Conservation (phyloP, 371 early-diverging fungal genomes). For the Choanephora cucurbitarum region DNA sequence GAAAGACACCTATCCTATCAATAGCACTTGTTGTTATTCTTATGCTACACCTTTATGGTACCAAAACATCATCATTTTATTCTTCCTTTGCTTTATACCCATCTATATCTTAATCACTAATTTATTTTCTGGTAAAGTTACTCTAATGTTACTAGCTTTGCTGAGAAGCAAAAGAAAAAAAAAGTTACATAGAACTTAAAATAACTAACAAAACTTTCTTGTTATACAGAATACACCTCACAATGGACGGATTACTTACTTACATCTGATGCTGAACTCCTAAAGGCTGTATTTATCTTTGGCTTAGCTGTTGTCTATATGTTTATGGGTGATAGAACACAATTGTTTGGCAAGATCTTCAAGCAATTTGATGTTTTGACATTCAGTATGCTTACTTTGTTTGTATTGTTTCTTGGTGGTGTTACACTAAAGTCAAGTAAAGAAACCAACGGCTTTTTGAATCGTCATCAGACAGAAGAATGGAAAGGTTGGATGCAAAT, state of each 20-base stretch:
- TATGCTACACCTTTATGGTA: constrained; percentile 57
- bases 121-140: constrained; percentile 6
- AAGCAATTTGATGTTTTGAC: constrained; percentile 52
- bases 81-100: constrained; percentile 50
- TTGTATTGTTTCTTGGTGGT: constrained; percentile 47
- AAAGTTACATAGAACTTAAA: not conserved
- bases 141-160: constrained; percentile 2
- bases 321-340: constrained; percentile 71
- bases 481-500: constrained; percentile 91
- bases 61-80: constrained; percentile 37
- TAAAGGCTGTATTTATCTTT: constrained; percentile 47
- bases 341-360: constrained; percentile 66
- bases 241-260: not conserved
- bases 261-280: not conserved
- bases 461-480: constrained; percentile 77
- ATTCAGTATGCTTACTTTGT: constrained; percentile 45
- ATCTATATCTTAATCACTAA: constrained; percentile 28
- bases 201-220: constrained; percentile 2
- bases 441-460: constrained; percentile 61
- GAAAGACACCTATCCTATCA: constrained; percentile 45
- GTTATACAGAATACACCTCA: not conserved
- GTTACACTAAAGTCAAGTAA: constrained; percentile 46
- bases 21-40: constrained; percentile 63
- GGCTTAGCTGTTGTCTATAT: constrained; percentile 57
- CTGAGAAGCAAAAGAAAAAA: not conserved